Evolutionary conservation across 2,329 filamentous ascomycete genomes (phyloP).

Genomic region (Cladophialophora chaetospira): DNA sequence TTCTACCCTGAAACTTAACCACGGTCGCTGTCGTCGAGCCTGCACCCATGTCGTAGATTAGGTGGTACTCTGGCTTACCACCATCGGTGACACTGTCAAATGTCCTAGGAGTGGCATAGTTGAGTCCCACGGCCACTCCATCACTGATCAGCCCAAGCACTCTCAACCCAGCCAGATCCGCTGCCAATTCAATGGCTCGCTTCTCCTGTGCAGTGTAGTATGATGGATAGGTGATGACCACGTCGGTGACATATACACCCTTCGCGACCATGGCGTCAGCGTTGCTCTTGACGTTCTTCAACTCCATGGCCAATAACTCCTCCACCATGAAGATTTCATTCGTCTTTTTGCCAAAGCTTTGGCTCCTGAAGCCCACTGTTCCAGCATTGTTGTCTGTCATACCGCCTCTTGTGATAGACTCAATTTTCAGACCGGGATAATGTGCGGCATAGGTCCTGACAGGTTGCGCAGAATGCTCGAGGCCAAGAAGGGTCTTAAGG

Average conservation of each 20-base stretch:
- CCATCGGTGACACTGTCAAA: conserved; percentile 84
- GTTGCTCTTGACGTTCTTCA: conserved; percentile 87
- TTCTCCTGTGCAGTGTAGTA: conserved; percentile 92
- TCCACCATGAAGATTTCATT: conserved; percentile 72
- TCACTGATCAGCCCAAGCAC: conserved; percentile 85
- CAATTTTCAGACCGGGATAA: conserved; percentile 76
- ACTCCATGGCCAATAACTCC: conserved; percentile 92
- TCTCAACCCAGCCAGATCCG: conserved; percentile 83
- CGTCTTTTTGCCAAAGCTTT: conserved; percentile 65
- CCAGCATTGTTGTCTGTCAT: conserved; percentile 52
- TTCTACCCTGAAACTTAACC: conserved; percentile 83
- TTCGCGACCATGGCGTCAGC: conserved; percentile 81
- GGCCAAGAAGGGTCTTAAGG: conserved; percentile 84
- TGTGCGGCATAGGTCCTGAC: conserved; percentile 71
- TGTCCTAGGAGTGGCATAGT: conserved; percentile 88
- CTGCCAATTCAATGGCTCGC: conserved; percentile 79
- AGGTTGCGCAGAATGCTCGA: conserved; percentile 60
- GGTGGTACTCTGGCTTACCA: conserved; percentile 83
- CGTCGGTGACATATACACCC: conserved; percentile 71
- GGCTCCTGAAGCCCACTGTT: conserved; percentile 81
- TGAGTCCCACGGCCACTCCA: conserved; percentile 86
- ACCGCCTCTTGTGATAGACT: conserved; percentile 51
- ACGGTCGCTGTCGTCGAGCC: conserved; percentile 90
- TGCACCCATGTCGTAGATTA: conserved; percentile 97
- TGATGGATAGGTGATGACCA: conserved; percentile 83